Percentiles rank a stretch among this genome's conserved stretches.
Conservation (phyloP, 805 yeast species). For the Hanseniaspora lachancei region DNA sequence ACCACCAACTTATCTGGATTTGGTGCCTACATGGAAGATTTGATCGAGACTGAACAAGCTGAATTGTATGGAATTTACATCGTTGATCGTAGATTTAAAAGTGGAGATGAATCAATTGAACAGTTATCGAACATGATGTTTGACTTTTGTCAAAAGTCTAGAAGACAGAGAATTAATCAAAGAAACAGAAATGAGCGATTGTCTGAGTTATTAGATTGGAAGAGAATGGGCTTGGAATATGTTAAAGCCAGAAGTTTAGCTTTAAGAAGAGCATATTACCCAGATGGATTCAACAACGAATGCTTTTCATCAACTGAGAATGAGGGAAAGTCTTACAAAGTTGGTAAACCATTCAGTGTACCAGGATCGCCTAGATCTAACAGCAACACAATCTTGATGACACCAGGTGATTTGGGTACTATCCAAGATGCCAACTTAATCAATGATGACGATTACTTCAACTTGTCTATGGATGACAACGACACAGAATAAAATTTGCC, state of each 20-base stretch:
- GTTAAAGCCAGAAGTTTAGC: conserved; percentile 88
- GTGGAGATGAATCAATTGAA: conserved; percentile 84
- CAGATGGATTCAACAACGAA: conserved; percentile 50
- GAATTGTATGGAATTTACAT: conserved; percentile 93
- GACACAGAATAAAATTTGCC: conserved; percentile 17
- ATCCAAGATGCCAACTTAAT: conserved; percentile 76
- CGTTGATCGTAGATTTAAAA: conserved; percentile 84
- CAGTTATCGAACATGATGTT: conserved; percentile 83
- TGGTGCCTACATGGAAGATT: conserved; percentile 97
- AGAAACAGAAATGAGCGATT: conserved; percentile 92
- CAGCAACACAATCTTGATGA: conserved; percentile 56
- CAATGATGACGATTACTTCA: conserved; percentile 59
- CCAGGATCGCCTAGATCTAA: conserved; percentile 85
- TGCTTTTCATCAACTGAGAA: conserved; percentile 15
- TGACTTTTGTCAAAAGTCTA: conserved; percentile 73
- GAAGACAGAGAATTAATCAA: conserved; percentile 95
- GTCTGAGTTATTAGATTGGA: conserved; percentile 90
- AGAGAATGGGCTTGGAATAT: conserved; percentile 93
- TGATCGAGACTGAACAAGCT: conserved; percentile 67
- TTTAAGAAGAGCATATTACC: conserved; percentile 74
- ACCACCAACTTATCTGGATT: conserved; percentile 93
- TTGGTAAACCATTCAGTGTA: conserved; percentile 86
- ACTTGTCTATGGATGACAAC: conserved; percentile 32
- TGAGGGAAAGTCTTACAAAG: conserved; percentile 32
- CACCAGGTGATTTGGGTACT: conserved; percentile 97